A percentile compares a stretch with the other conserved stretches of the same genome.
Conservation (phyloP, 345 rosid species). For the Iberis pinnata region DNA sequence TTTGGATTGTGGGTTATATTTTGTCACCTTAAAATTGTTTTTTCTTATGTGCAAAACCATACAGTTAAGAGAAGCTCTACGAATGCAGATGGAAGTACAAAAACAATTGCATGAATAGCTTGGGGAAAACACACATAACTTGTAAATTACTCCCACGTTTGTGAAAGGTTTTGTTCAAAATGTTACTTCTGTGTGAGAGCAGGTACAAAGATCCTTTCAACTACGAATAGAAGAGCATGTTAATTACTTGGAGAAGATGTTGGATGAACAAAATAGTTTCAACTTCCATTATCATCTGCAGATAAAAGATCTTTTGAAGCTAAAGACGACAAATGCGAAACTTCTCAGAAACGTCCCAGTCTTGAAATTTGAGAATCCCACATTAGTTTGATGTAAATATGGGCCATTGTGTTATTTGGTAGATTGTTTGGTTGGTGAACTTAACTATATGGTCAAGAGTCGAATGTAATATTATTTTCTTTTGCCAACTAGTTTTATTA, state of each 20-base stretch:
- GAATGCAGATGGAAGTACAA: slow-evolving; percentile 68
- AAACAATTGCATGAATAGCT: slow-evolving; percentile 68
- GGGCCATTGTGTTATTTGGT: too few species aligned
- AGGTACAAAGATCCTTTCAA: slow-evolving; percentile 62
- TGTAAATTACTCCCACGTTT: not conserved
- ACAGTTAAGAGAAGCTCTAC: slow-evolving; percentile 46
- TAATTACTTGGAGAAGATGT: slow-evolving; percentile 60
- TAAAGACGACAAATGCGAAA: slow-evolving; percentile 15
- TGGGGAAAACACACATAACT: slow-evolving; percentile 36
- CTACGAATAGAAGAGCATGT: slow-evolving; percentile 73
- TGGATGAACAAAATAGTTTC: slow-evolving; percentile 46
- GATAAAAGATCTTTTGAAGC: slow-evolving; percentile 28
- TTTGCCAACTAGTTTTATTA: too few species aligned
- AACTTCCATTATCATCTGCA: slow-evolving; percentile 23
- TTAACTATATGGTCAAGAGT: too few species aligned
- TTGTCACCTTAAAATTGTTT: not conserved
- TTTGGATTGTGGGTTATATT: not conserved
- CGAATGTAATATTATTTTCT: too few species aligned
- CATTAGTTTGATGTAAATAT: too few species aligned
- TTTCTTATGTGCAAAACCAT: slow-evolving; percentile 23
- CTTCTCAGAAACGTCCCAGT: slow-evolving; percentile 30
- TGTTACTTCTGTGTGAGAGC: slow-evolving; percentile 1
- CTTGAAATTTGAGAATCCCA: too few species aligned
- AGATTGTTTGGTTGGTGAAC: too few species aligned
- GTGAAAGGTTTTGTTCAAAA: not conserved